Percentiles rank a stretch among this genome's conserved stretches.
Evolutionary conservation across 177 flowering plant species (phyloP).

Genomic region (Telopea speciosissima): DNA sequence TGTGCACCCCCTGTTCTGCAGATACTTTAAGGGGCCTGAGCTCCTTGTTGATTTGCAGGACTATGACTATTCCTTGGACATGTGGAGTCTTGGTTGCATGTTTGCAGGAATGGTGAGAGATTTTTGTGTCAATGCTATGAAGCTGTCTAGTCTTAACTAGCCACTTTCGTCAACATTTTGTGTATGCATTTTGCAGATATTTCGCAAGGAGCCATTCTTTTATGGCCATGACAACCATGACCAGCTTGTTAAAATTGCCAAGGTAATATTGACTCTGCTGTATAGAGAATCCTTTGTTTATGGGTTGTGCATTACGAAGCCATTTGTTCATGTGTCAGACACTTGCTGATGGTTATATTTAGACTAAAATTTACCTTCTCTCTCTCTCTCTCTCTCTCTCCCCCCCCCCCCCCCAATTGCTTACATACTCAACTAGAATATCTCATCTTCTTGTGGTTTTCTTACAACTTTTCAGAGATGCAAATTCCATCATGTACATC

Average conservation of each 20-base stretch:
- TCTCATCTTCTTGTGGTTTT: too few species aligned
- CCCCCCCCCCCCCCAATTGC: too few species aligned
- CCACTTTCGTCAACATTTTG: not conserved
- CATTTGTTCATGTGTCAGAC: too few species aligned
- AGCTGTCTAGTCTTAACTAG: not conserved
- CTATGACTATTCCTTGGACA: slow-evolving; percentile 86
- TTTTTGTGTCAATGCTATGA: not conserved
- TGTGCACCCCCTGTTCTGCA: slow-evolving; percentile 10
- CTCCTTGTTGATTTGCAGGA: slow-evolving; percentile 90
- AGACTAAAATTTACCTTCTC: too few species aligned
- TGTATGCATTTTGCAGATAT: slow-evolving; percentile 39
- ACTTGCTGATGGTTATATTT: too few species aligned
- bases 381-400: too few species aligned
- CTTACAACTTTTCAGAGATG: too few species aligned
- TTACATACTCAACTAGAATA: too few species aligned
- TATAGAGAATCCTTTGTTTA: too few species aligned
- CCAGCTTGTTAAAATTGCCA: slow-evolving; percentile 78
- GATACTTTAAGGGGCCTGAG: slow-evolving; percentile 94
- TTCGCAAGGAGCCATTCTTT: slow-evolving; percentile 79
- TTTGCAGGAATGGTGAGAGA: slow-evolving; percentile 88
- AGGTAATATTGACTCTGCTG: slow-evolving; percentile 30
- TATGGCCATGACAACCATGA: slow-evolving; percentile 81
- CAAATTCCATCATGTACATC: too few species aligned
- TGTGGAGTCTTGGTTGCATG: slow-evolving; percentile 99
- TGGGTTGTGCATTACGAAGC: too few species aligned